A percentile compares a stretch with the other conserved stretches of the same genome.
Evolutionary conservation across 106 monocot genomes (phyloP).

Genomic region (Dendrobium catenatum): DNA sequence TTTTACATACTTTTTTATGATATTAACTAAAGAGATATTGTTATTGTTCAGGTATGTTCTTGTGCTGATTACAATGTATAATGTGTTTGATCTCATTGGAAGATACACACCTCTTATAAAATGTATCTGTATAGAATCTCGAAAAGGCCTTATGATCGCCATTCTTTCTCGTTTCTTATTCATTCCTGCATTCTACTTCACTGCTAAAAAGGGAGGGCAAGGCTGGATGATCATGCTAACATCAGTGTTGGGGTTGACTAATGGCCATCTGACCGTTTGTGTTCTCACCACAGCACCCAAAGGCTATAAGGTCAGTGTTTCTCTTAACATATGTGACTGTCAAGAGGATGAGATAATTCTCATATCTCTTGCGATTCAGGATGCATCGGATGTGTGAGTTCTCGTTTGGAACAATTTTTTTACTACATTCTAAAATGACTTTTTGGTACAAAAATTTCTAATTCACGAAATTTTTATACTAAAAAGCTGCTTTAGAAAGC

Average conservation of each 20-base stretch:
- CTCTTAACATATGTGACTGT: neutral
- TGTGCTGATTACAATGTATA: constrained; percentile 58
- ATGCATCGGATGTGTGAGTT: no score
- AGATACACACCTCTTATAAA: constrained; percentile 39
- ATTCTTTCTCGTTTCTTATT: constrained; percentile 40
- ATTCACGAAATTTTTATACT: no score
- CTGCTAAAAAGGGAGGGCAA: constrained; percentile 46
- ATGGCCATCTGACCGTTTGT: constrained; percentile 63
- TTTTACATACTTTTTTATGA: neutral
- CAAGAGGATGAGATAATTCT: no score
- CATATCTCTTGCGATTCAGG: no score
- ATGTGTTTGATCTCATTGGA: constrained; percentile 50
- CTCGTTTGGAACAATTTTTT: no score
- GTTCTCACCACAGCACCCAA: constrained; percentile 43
- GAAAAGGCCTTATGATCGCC: constrained; percentile 27
- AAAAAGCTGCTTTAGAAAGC: no score
- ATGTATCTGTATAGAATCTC: constrained; percentile 27
- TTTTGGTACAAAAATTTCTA: no score
- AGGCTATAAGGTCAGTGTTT: constrained; percentile 44
- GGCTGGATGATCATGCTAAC: constrained; percentile 62
- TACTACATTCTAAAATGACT: no score
- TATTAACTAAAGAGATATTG: neutral
- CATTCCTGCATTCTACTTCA: constrained; percentile 67
- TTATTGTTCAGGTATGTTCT: constrained; percentile 46
- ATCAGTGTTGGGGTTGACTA: constrained; percentile 45